These are phyloP conservation scores for Wakefieldia striispora DNA, from an alignment of 768 basidiomycete genomes.

Conservation along the genomic window DNA sequence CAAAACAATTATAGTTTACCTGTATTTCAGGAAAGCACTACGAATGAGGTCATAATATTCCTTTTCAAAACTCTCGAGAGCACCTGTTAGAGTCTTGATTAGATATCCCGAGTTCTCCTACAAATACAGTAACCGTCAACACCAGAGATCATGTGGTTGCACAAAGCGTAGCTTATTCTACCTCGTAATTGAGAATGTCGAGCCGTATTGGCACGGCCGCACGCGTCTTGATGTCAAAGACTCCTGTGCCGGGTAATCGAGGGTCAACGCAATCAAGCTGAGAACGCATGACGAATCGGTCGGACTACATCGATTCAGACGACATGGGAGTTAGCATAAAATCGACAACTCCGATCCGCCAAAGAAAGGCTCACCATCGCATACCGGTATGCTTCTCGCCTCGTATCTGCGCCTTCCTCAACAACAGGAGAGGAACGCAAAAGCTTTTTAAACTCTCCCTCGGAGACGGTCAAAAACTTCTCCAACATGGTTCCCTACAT, in stretches of 20 bases:
- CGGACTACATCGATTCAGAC: slow-evolving; percentile 27
- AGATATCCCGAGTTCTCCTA: slow-evolving; percentile 81
- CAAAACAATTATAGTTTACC: slow-evolving; percentile 39
- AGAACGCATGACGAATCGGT: slow-evolving; percentile 82
- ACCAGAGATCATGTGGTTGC: neutral
- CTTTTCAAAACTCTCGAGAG: slow-evolving; percentile 78
- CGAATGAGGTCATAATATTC: slow-evolving; percentile 96
- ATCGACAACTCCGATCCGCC: too few relatives aligned
- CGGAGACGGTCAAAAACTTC: slow-evolving; percentile 73
- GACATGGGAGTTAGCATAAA: neutral
- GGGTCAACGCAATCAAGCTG: slow-evolving; percentile 87
- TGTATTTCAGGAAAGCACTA: slow-evolving; percentile 93
- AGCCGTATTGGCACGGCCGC: slow-evolving; percentile 81
- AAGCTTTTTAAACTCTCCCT: slow-evolving; percentile 59
- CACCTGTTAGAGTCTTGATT: slow-evolving; percentile 62
- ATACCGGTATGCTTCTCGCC: slow-evolving; percentile 81
- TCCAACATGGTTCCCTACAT: slow-evolving; percentile 83
- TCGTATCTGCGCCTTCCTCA: slow-evolving; percentile 32
- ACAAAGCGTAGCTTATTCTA: slow-evolving; percentile 18
- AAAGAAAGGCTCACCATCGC: slow-evolving; percentile 54
- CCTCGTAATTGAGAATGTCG: slow-evolving; percentile 82
- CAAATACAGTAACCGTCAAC: neutral
- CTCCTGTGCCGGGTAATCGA: slow-evolving; percentile 82
- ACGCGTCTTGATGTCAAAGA: slow-evolving; percentile 96
- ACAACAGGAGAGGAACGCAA: slow-evolving; percentile 37